phyloP scores from a whole-genome alignment of 1,284 basidiomycete genomes.

The Ceratobasidium sp. region DNA sequence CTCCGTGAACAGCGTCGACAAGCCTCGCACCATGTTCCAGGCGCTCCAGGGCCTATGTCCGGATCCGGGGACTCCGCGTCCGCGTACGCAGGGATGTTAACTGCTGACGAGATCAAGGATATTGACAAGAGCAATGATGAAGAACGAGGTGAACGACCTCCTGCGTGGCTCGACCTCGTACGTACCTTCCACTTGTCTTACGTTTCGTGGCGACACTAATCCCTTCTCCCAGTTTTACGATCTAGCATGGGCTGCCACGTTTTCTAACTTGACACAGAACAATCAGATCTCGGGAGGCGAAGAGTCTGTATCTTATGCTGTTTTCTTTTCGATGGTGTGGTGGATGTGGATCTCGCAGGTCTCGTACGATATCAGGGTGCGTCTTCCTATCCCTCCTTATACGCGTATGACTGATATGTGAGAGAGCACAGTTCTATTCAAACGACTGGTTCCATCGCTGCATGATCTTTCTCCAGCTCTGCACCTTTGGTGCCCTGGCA shows the following conservation, averaged over 20 bases:
- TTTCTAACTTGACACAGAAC: slow-evolving; percentile 38
- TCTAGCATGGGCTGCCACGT: slow-evolving; percentile 42
- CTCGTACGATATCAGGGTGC: slow-evolving; percentile 34
- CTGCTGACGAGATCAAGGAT: slow-evolving; percentile 36
- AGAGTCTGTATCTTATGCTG: slow-evolving; percentile 35
- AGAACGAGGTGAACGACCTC: slow-evolving; percentile 37
- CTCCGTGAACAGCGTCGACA: slow-evolving; percentile 16
- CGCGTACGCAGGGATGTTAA: slow-evolving; percentile 26
- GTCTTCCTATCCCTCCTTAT: neutral
- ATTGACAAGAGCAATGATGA: slow-evolving; percentile 39
- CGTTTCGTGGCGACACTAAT: neutral
- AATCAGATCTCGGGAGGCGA: slow-evolving; percentile 33
- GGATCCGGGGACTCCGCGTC: neutral
- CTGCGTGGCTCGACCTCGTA: slow-evolving; percentile 40
- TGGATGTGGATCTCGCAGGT: slow-evolving; percentile 43
- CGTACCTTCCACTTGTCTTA: neutral
- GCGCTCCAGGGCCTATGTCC: neutral
- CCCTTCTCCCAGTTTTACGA: slow-evolving; percentile 13
- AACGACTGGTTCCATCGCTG: slow-evolving; percentile 44
- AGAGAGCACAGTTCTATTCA: slow-evolving; percentile 33
- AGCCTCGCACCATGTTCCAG: neutral
- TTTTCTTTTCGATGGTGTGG: slow-evolving; percentile 44
- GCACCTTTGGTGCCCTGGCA: slow-evolving; percentile 31
- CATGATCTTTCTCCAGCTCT: slow-evolving; percentile 39
- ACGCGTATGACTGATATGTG: neutral